phyloP scores from a whole-genome alignment of 805 yeast genomes.

The Priceomyces carsonii region DNA sequence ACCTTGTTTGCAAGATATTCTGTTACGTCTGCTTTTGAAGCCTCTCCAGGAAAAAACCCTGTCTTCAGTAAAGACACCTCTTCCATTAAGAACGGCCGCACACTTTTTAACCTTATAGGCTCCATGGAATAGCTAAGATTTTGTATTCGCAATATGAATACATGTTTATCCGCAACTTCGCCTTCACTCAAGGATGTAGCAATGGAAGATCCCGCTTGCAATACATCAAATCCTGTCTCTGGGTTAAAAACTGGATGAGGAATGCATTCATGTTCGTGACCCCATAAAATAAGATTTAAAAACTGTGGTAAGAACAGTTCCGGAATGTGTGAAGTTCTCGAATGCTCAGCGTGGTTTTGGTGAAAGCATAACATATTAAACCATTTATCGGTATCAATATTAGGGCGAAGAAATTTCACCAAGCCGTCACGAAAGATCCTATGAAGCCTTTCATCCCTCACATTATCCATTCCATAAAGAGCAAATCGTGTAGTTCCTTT shows the following conservation, averaged over 20 bases:
- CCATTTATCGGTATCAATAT: slow-evolving; percentile 61
- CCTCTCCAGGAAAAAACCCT: slow-evolving; percentile 58
- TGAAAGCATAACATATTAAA: slow-evolving; percentile 85
- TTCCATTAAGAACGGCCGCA: slow-evolving; percentile 79
- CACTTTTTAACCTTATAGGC: slow-evolving; percentile 64
- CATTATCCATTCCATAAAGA: slow-evolving; percentile 83
- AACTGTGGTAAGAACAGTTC: slow-evolving; percentile 81
- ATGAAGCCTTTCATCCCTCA: slow-evolving; percentile 85
- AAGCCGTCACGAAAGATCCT: slow-evolving; percentile 79
- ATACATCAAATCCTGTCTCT: slow-evolving; percentile 65
- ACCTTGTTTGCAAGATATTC: slow-evolving; percentile 62
- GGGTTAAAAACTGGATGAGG: slow-evolving; percentile 65
- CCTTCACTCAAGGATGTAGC: slow-evolving; percentile 89
- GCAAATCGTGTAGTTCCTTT: slow-evolving; percentile 85
- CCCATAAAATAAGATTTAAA: slow-evolving; percentile 88
- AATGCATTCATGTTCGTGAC: slow-evolving; percentile 95
- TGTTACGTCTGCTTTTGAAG: slow-evolving; percentile 61
- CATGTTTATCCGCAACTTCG: slow-evolving; percentile 74
- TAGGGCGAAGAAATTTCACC: slow-evolving; percentile 77
- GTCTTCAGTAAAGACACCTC: slow-evolving; percentile 57
- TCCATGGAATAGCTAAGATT: slow-evolving; percentile 57
- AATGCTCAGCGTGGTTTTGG: slow-evolving; percentile 84
- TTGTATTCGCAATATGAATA: slow-evolving; percentile 67
- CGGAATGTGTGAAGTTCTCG: slow-evolving; percentile 80
- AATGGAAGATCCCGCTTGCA: slow-evolving; percentile 93